Evolutionary conservation across 2,329 filamentous ascomycete genomes (phyloP), one percentile per base, ranked within the genome.

Genomic region (Myriangium duriaei): DNA sequence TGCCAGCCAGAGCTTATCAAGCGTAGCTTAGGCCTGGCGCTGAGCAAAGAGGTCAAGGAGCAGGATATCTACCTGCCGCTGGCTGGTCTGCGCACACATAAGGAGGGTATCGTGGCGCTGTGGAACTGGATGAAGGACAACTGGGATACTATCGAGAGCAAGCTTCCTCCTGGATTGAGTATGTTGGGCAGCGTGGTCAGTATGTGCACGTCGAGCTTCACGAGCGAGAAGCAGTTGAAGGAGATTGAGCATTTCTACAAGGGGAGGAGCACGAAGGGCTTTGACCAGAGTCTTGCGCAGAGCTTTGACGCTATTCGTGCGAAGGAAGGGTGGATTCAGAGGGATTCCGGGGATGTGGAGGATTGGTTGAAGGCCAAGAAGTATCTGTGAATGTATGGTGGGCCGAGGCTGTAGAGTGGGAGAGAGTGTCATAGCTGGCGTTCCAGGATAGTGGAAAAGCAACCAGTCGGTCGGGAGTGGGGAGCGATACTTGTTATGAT

Each of bases 51-150:
- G 48, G 81, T 95, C 61, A 93, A 92, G 68, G 85, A 82, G 47
- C 88, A 95, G 60, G 88, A 96, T 58, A 78, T 95, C 47, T 95
- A 94, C 64, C 76, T 94, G 56, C 87, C 88, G 1, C 73, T 91
- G 28, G 74, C 76, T 21, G 82, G 82, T 5, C 72, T 96, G 17
- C 76, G 87, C 42, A 74, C 73, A 37, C 84, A 92, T 55, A 65
- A 76, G 5, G 75, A 77, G 30, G 88, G 88, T 48, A 81, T 93
- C 40, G 67, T 81, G 41, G 81, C 81, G 5, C 71, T 94, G 41
- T 95, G 81, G 71, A 61, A 58, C 12, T 96, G 84, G 82, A 69
- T 93, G 67, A 81, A 78, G 55, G 69, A 77, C 48, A 91, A 93
- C 63, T 96, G 88, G 86, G 81, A 83, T n/a, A 70, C 74, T 21